Evolutionary conservation across 1,284 basidiomycete genomes (phyloP).

Genomic region (Neonothopanus nambi): DNA sequence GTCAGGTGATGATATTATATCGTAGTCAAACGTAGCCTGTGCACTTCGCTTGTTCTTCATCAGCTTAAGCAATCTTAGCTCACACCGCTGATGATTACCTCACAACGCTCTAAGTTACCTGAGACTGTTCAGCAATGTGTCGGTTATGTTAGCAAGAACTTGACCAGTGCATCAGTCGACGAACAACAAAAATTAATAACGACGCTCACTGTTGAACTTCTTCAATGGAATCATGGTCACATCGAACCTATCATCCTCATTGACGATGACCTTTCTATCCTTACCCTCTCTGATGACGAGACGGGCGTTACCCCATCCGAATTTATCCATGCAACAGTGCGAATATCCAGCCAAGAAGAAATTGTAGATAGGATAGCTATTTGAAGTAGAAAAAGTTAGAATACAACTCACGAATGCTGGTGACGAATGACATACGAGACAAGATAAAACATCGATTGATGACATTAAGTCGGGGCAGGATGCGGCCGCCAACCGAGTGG

Average conservation of each 20-base stretch:
- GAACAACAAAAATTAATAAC: neutral
- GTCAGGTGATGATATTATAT: no score
- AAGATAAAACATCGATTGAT: slow-evolving; percentile 96
- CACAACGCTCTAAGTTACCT: no score
- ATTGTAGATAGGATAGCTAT: slow-evolving; percentile 89
- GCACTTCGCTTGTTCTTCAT: no score
- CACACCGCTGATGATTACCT: no score
- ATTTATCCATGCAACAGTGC: slow-evolving; percentile 99
- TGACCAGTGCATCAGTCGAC: slow-evolving; percentile 15
- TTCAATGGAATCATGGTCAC: slow-evolving; percentile 98
- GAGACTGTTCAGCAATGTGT: no score
- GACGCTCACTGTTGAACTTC: slow-evolving; percentile 86
- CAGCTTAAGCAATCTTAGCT: no score
- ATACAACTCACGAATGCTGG: slow-evolving; percentile 12
- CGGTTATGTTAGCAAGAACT: no score
- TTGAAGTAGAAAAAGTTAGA: slow-evolving; percentile 10
- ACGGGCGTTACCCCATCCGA: slow-evolving; percentile 97
- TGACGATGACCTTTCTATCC: slow-evolving; percentile 94
- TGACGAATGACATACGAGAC: slow-evolving; percentile 61
- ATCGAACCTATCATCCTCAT: slow-evolving; percentile 95
- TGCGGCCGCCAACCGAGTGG: no score
- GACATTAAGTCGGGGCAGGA: no score
- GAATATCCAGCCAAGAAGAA: slow-evolving; percentile 98
- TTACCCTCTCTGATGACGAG: slow-evolving; percentile 95
- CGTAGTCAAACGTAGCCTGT: no score